Evolutionary conservation across 768 basidiomycete species (phyloP).

Genomic region (Russula sp.): DNA sequence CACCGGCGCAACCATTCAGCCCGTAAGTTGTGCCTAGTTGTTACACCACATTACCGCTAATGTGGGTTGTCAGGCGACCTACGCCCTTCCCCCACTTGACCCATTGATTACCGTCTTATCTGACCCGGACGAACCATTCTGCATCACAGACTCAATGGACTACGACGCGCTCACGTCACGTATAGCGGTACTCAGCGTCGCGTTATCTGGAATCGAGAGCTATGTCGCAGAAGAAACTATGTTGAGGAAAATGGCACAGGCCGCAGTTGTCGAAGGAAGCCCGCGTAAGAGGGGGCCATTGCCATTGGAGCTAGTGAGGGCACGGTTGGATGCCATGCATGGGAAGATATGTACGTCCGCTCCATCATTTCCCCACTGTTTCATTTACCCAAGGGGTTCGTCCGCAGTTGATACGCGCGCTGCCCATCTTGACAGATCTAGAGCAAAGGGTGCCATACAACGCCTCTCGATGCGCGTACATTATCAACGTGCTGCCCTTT

Average conservation of each 20-base stretch:
- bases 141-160: constrained; percentile 35
- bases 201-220: constrained; percentile 49
- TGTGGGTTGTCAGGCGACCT: constrained; percentile 26
- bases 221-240: constrained; percentile 46
- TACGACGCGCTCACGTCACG: constrained; percentile 55
- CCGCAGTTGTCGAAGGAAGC: constrained; percentile 19
- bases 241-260: constrained; percentile 7
- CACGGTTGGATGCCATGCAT: constrained; percentile 47
- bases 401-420: constrained; percentile 63
- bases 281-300: constrained; percentile 34
- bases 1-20: constrained; percentile 25
- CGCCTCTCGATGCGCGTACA: constrained; percentile 55
- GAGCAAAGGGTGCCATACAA: constrained; percentile 64
- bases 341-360: constrained; percentile 51
- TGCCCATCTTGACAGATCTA: constrained; percentile 68
- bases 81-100: constrained; percentile 45
- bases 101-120: constrained; percentile 46
- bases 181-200: constrained; percentile 52
- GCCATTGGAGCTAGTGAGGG: constrained; percentile 45
- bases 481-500: constrained; percentile 47
- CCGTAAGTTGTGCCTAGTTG: constrained; percentile 9
- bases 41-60: neutral
- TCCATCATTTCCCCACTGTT: neutral
- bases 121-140: constrained; percentile 36
- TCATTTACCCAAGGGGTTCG: neutral